phyloP scores from a whole-genome alignment of 2,329 filamentous ascomycete species.

The Proliferodiscus dingleyae region DNA sequence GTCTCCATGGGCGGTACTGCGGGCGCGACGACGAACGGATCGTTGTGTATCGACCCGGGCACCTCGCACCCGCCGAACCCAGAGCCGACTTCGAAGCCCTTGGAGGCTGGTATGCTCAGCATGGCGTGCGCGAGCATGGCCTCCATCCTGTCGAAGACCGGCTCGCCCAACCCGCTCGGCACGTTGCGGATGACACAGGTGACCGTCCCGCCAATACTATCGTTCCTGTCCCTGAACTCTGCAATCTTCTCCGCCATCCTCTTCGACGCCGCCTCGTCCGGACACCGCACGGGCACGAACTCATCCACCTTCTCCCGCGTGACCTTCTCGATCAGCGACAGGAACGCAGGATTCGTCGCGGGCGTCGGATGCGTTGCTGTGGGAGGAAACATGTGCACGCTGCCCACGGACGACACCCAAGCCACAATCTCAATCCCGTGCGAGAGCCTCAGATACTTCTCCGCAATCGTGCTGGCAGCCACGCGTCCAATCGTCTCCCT shows the following conservation, averaged over 20 bases:
- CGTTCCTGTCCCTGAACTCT: constrained; percentile 69
- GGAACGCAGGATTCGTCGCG: constrained; percentile 73
- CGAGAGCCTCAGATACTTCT: constrained; percentile 79
- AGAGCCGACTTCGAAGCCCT: constrained; percentile 92
- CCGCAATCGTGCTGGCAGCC: constrained; percentile 84
- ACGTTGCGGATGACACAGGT: constrained; percentile 88
- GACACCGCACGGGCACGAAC: constrained; percentile 84
- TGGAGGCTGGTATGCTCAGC: constrained; percentile 90
- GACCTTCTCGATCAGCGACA: constrained; percentile 66
- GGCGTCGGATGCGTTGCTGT: constrained; percentile 62
- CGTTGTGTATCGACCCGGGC: constrained; percentile 86
- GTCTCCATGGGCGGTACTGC: constrained; percentile 39
- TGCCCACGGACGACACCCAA: constrained; percentile 82
- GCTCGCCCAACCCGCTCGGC: constrained; percentile 84
- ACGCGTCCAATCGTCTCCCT: constrained; percentile 92
- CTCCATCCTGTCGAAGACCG: constrained; percentile 93
- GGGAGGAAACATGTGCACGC: constrained; percentile 70
- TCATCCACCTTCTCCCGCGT: constrained; percentile 73
- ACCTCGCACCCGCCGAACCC: constrained; percentile 86
- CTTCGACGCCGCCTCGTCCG: constrained; percentile 56
- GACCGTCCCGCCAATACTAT: constrained; percentile 92
- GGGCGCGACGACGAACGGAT: constrained; percentile 65
- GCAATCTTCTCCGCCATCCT: constrained; percentile 78
- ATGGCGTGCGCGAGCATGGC: constrained; percentile 88
- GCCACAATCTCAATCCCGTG: constrained; percentile 89